Evolutionary conservation across 2,329 filamentous ascomycete species (phyloP), one percentile per base, ranked within the genome.

Genomic region (Venturia nashicola): DNA sequence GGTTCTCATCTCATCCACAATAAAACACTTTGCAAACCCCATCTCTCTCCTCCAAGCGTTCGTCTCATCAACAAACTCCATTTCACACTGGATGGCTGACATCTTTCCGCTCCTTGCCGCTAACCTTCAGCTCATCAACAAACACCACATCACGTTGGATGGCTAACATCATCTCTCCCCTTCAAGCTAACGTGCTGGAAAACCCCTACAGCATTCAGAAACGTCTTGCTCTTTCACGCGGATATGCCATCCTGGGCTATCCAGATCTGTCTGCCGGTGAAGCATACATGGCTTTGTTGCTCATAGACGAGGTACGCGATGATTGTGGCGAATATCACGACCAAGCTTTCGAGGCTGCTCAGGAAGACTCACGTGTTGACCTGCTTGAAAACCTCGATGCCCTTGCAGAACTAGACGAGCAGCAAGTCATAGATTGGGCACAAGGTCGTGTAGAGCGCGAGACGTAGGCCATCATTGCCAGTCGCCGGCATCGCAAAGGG

Each of bases 221-320:
- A 3, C 72, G 75, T 27, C 77, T 87, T 8, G 82, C 87, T 67
- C 84, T 92, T 40, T 90, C 90, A 32, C 77, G 83, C 42, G 79
- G 88, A 51, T 86, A 97, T 74, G 82, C 86, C 18, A 79, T 85
- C 57, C 80, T 97, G 59, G 90, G 86, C 44, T 97, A 96, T 74
- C 90, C 91, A 0, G 94, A 99, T 73, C 83, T 99, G 46, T 91
- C 91, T 5, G 87, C 88, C 12, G 90, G 91, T 42, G 92, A 97
- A 78, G 90, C 91, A 5, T 97, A 97, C 73, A 87, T 89, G 64
- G 91, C 92, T 0, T 81, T 97, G n/a, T 83, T 96, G 4, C 78
- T 99, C 59, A 83, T 89, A 18, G 93, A 97, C 71, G 90, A 94
- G 68, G 82, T 91, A 43, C 76, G 81, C 67, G 87, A 94, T 64